Evolutionary conservation across 345 rosid species (phyloP).

Genomic region (Citrus australasica): DNA sequence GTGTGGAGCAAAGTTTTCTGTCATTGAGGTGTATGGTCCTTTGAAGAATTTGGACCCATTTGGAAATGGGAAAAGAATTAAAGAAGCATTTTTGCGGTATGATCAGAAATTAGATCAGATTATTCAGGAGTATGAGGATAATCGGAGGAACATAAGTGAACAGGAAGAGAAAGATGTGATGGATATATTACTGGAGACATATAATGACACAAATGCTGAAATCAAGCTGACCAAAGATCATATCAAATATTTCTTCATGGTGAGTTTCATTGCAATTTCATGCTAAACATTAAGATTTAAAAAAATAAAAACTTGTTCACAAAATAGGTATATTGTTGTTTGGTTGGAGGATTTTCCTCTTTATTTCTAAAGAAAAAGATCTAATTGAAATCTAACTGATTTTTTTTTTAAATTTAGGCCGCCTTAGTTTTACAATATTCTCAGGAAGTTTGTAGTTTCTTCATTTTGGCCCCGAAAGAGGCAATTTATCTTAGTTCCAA

Average conservation of each 20-base stretch:
- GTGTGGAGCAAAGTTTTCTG: conserved; percentile 44
- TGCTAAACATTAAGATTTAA: background rate
- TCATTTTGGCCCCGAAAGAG: no score
- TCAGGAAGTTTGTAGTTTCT: no score
- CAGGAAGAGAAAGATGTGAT: conserved; percentile 25
- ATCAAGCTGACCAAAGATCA: conserved; percentile 26
- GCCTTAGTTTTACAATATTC: no score
- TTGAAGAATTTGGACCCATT: conserved; percentile 44
- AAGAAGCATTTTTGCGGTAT: conserved; percentile 36
- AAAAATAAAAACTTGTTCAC: no score
- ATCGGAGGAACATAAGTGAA: background rate
- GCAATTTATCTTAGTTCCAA: no score
- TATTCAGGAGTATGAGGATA: conserved; percentile 47
- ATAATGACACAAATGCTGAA: conserved; percentile 27
- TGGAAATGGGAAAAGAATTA: conserved; percentile 50
- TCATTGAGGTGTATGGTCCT: conserved; percentile 58
- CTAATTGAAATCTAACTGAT: no score
- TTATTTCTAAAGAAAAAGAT: no score
- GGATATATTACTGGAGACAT: conserved; percentile 38
- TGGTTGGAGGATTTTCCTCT: no score
- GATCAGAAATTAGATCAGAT: conserved; percentile 48
- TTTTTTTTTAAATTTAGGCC: no score
- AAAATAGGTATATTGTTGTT: no score
- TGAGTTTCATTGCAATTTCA: background rate
- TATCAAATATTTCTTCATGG: conserved; percentile 22